These are phyloP conservation scores for Eutypa lata DNA, from an alignment of 2,329 filamentous ascomycete species.

Conservation along the genomic window DNA sequence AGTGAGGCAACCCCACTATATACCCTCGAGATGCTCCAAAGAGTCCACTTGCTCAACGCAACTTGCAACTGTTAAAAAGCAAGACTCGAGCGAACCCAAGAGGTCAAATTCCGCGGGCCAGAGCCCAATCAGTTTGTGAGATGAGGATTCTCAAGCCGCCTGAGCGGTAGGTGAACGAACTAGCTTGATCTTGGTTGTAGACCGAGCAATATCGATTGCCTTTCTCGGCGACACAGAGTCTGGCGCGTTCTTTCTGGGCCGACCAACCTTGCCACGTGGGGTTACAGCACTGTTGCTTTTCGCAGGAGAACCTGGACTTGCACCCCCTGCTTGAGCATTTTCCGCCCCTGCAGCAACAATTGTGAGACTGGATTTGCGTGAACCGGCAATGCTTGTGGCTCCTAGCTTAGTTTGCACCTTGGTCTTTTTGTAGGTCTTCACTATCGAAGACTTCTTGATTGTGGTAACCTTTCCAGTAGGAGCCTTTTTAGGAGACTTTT, in stretches of 20 bases:
- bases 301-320: slow-evolving; percentile 4
- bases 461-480: slow-evolving; percentile 18
- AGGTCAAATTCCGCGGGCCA: no score
- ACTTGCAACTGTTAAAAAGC: no score
- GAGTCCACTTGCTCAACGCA: no score
- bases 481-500: slow-evolving; percentile 4
- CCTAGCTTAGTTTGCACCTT: slow-evolving; percentile 18
- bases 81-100: no score
- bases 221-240: slow-evolving; percentile 16
- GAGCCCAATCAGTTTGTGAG: no score
- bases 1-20: no score
- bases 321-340: slow-evolving; percentile 6
- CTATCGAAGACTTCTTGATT: slow-evolving; percentile 23
- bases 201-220: slow-evolving; percentile 26
- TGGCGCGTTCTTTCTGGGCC: slow-evolving; percentile 9
- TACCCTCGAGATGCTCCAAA: no score
- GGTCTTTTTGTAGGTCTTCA: slow-evolving; percentile 27
- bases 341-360: slow-evolving; percentile 20
- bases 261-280: slow-evolving; percentile 1
- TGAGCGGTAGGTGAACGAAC: slow-evolving; percentile 34
- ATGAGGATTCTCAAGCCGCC: slow-evolving; percentile 5
- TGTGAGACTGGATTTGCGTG: slow-evolving; percentile 18
- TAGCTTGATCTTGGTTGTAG: slow-evolving; percentile 29
- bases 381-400: slow-evolving; percentile 8
- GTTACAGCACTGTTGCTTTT: slow-evolving; percentile 7